Evolutionary conservation across 202 grass and related monocot genomes (phyloP), one percentile per base, ranked within the genome.

Genomic region (Carex arenaria): DNA sequence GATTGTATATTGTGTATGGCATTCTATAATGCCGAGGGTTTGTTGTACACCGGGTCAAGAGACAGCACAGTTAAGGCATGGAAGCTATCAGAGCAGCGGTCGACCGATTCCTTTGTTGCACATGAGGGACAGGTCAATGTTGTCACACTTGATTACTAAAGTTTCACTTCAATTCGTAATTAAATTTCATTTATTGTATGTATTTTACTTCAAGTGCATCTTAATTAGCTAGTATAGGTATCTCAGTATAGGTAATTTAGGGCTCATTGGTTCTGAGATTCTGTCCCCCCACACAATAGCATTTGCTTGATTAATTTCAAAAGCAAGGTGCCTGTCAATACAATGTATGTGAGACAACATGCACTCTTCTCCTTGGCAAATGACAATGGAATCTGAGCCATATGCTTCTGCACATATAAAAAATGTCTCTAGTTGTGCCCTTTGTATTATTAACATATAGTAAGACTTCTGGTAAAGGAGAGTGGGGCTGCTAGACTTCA

Each of bases 81-180:
- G 30, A 31, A 31, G 2, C 30, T 31, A 31, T 31, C 30, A 31
- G 30, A 31, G 30, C 30, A 31, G 30, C 30, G 30, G 30, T 31
- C 30, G 30, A 31, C 30, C 2, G 30, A 31, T 2, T 31, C 30
- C 1, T 31, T 31, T 31, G 30, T 31, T 31, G 30, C 30, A 1
- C 30, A 31, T 31, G 90, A 94, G 34, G 92, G 81, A 40, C 84
- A 84, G 15, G 54, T 97, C 28, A 45, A 56, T 80, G 71, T 5
- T 31, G 22, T 55, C 47, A 75, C 71, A 75, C 23, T 75, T 74
- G 20, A 53, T 30, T 4, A 73, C 11, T 23, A 30, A 74, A 74
- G 2, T 54, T 54, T 13, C n/a, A 14, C 40, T 51, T 51, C 43
- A 72, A 68, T 54, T 54, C 12, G 26, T 72, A 31, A 54, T 28